These are phyloP conservation scores for Trichoderma sp. DNA, from an alignment of 2,329 filamentous ascomycete species.

Conservation along the genomic window DNA sequence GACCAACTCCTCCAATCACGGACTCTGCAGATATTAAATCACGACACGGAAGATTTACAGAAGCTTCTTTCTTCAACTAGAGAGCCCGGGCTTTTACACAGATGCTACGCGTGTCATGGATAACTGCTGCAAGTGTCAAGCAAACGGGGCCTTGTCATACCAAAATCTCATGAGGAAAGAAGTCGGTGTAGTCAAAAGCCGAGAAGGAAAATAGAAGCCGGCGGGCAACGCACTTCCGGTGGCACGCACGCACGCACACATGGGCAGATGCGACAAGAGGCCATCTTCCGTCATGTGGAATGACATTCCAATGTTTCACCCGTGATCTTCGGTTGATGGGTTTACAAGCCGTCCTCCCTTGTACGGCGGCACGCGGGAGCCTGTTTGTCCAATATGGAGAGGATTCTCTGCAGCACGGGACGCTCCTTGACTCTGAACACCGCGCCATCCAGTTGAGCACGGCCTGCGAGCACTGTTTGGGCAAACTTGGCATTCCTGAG, in stretches of 20 bases:
- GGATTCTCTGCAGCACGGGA: not conserved
- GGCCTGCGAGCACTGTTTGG: conserved; percentile 8
- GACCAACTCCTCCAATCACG: conserved; percentile 6
- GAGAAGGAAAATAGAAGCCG: not conserved
- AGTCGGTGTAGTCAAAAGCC: conserved; percentile 9
- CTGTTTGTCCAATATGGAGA: not conserved
- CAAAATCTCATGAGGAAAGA: not conserved
- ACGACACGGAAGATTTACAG: not conserved
- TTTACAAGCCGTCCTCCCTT: not conserved
- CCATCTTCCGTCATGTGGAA: conserved; percentile 4
- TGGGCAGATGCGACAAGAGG: not conserved
- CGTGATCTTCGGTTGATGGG: not conserved
- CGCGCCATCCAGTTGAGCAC: not conserved
- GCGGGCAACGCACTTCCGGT: not conserved
- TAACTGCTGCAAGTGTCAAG: not conserved
- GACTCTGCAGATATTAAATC: not conserved
- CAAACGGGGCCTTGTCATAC: not conserved
- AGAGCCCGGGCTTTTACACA: not conserved
- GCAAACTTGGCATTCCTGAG: conserved; percentile 7
- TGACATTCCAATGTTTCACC: conserved; percentile 7
- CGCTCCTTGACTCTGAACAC: not conserved
- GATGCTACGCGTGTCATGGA: not conserved
- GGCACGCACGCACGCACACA: not conserved
- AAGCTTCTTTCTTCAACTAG: not conserved
- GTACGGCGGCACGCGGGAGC: not conserved